Evolutionary conservation across 192 early-diverging fungal genomes (phyloP).

Genomic region (Backusella parvicylindrica): DNA sequence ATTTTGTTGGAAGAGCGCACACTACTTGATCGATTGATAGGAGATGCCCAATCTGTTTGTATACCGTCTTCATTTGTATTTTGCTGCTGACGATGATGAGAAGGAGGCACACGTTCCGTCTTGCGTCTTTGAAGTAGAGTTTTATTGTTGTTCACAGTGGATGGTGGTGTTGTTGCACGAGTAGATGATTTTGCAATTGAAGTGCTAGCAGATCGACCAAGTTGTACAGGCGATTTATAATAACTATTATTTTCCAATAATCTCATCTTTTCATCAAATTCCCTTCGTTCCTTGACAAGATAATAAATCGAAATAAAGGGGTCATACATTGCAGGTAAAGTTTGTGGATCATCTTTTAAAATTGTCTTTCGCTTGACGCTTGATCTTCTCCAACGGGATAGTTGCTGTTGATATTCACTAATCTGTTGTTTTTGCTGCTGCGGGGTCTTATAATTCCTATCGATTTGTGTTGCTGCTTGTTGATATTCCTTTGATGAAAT

Average conservation of each 20-base stretch:
- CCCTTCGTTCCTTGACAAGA: slow-evolving; percentile 60
- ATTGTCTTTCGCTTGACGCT: background rate
- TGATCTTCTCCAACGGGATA: background rate
- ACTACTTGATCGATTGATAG: background rate
- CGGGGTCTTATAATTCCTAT: slow-evolving; percentile 2
- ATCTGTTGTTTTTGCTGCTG: background rate
- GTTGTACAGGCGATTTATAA: background rate
- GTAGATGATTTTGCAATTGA: background rate
- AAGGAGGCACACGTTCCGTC: slow-evolving; percentile 7
- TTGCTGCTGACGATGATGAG: background rate
- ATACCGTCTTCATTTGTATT: background rate
- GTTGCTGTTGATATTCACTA: background rate
- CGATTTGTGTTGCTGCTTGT: slow-evolving; percentile 8
- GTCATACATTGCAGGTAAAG: slow-evolving; percentile 38
- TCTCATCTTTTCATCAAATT: slow-evolving; percentile 32
- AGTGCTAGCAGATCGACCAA: slow-evolving; percentile 1
- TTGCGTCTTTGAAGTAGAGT: background rate
- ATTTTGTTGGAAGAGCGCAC: slow-evolving; percentile 4
- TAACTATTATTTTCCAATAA: background rate
- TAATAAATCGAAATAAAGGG: slow-evolving; percentile 85
- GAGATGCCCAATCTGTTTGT: background rate
- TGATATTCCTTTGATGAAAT: slow-evolving; percentile 51
- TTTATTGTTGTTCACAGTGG: background rate
- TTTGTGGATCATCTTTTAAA: slow-evolving; percentile 24
- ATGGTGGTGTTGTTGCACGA: background rate